A percentile compares a stretch with the other conserved stretches of the same genome.
Evolutionary conservation across 305 asterid species (phyloP).

Genomic region (Lippia alba): DNA sequence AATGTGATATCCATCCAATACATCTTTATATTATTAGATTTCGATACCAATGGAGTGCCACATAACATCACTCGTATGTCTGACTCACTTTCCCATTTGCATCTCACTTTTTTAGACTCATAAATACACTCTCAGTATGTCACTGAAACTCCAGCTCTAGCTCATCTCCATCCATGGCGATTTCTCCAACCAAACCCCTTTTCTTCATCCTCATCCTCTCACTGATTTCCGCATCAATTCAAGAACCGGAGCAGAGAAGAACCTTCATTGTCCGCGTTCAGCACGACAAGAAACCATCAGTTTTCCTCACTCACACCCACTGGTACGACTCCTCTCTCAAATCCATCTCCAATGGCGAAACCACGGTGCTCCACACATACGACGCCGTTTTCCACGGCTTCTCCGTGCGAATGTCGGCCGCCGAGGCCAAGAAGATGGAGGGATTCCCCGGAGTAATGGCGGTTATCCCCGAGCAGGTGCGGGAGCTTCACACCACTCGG

Average conservation of each 20-base stretch:
- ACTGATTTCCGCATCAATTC: constrained; percentile 14
- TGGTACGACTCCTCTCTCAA: constrained; percentile 75
- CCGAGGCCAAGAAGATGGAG: constrained; percentile 51
- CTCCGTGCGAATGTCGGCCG: constrained; percentile 59
- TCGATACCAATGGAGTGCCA: constrained; percentile 15
- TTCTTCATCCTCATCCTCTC: neutral
- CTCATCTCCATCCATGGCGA: constrained; percentile 42
- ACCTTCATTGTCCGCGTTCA: constrained; percentile 71
- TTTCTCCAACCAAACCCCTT: constrained; percentile 21
- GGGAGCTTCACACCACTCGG: constrained; percentile 79
- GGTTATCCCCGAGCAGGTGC: constrained; percentile 75
- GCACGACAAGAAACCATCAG: constrained; percentile 70
- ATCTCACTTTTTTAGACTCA: neutral
- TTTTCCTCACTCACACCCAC: constrained; percentile 64
- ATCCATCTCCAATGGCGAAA: constrained; percentile 40
- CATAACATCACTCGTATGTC: constrained; percentile 4
- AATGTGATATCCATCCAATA: too few relatives aligned
- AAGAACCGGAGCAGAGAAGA: constrained; percentile 30
- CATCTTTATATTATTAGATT: neutral
- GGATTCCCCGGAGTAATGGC: constrained; percentile 49
- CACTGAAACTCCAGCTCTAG: constrained; percentile 29
- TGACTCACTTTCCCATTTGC: constrained; percentile 17
- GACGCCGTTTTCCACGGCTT: constrained; percentile 76
- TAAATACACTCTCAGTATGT: constrained; percentile 9
- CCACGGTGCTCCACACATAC: constrained; percentile 59